Evolutionary conservation across 2,329 filamentous ascomycete species (phyloP).

Genomic region (Botrytis hyacinthi): DNA sequence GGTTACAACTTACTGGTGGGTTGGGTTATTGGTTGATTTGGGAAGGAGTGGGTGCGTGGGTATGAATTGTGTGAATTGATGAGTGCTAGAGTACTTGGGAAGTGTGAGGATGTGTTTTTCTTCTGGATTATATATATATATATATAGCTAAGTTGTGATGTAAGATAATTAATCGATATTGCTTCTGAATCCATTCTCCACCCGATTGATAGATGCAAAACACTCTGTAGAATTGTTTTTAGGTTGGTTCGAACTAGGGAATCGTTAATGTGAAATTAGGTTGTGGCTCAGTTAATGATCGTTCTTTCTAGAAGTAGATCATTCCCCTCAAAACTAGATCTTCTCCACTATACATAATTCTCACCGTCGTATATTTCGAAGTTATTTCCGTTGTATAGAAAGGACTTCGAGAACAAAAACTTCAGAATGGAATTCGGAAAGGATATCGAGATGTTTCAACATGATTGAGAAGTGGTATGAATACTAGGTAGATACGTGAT

Average conservation of each 20-base stretch:
- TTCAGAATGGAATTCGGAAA: not conserved
- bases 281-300: not conserved
- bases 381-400: too few relatives aligned
- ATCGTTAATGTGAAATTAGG: not conserved
- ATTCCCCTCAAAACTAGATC: not conserved
- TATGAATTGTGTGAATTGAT: too few relatives aligned
- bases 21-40: too few relatives aligned
- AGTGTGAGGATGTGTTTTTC: not conserved
- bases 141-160: too few relatives aligned
- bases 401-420: not conserved
- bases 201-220: too few relatives aligned
- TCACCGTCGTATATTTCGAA: not conserved
- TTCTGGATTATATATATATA: not conserved
- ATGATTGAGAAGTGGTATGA: not conserved
- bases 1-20: too few relatives aligned
- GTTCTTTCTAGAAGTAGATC: not conserved
- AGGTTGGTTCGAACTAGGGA: not conserved
- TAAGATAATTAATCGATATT: not conserved
- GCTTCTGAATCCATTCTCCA: too few relatives aligned
- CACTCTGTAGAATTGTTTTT: too few relatives aligned
- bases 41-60: too few relatives aligned
- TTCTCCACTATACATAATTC: not conserved
- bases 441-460: not conserved
- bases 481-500: too few relatives aligned
- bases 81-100: not conserved